These are phyloP conservation scores for Rhamnella rubrinervis DNA, from an alignment of 331 rosid genomes.

Conservation along the genomic window DNA sequence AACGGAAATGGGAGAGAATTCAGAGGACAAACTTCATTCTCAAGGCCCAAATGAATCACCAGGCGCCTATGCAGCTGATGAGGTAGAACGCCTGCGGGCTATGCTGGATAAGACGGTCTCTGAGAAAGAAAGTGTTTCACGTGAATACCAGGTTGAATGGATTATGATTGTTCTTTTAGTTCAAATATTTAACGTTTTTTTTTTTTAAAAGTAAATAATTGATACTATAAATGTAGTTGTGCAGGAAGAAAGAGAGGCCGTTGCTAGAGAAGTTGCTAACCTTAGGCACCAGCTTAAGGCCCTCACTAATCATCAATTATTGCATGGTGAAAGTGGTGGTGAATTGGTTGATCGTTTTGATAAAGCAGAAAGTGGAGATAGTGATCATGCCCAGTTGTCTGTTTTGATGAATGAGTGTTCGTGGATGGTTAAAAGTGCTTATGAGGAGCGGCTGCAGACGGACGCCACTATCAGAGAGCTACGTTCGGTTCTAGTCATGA, in stretches of 20 bases:
- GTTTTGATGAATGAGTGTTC: conserved; percentile 57
- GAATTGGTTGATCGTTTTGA: conserved; percentile 10
- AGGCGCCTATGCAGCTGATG: conserved; percentile 25
- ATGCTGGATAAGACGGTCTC: conserved; percentile 31
- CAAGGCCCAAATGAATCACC: conserved; percentile 26
- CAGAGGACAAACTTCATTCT: conserved; percentile 28
- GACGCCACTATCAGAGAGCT: conserved; percentile 46
- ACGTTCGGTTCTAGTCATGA: conserved; percentile 37
- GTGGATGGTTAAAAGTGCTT: conserved; percentile 42
- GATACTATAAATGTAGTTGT: conserved; percentile 13
- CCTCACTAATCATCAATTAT: conserved; percentile 32
- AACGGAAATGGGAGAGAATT: conserved; percentile 26
- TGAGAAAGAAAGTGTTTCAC: conserved; percentile 42
- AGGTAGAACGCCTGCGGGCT: conserved; percentile 36
- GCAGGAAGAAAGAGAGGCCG: conserved; percentile 62
- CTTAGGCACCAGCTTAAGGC: conserved; percentile 59
- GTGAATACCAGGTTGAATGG: conserved; percentile 46
- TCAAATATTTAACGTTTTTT: conserved; percentile 3
- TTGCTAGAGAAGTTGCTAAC: conserved; percentile 43
- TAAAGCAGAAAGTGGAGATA: conserved; percentile 25
- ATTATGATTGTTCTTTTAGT: background rate
- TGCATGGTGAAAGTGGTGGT: conserved; percentile 14
- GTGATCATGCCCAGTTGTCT: conserved; percentile 29
- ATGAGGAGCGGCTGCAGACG: conserved; percentile 40
- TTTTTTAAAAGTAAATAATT: background rate